Evolutionary conservation across 768 basidiomycete genomes (phyloP).

Genomic region (Calvatia gigantea): DNA sequence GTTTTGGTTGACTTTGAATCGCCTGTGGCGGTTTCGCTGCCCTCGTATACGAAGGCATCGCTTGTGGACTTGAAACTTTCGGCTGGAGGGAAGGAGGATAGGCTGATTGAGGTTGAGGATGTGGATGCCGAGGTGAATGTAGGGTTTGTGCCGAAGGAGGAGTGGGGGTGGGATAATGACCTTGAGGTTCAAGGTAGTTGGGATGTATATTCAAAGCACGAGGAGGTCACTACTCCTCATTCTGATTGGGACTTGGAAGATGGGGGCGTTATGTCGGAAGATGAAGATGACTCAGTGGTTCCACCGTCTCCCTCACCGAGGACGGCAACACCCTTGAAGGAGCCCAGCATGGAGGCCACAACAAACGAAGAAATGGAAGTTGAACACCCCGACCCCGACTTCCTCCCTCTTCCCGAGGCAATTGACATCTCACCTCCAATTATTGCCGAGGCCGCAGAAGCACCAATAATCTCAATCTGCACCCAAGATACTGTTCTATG

Average conservation of each 20-base stretch:
- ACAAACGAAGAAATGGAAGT: background rate
- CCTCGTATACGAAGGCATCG: background rate
- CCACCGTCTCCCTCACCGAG: background rate
- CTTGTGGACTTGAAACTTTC: background rate
- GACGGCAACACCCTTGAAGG: background rate
- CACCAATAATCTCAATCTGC: constrained; percentile 9
- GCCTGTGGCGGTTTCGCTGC: background rate
- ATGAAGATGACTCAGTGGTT: background rate
- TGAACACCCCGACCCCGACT: constrained; percentile 37
- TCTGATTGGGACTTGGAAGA: background rate
- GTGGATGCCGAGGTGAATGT: background rate
- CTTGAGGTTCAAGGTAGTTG: background rate
- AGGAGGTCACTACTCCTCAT: background rate
- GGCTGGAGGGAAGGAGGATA: background rate
- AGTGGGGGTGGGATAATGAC: constrained; percentile 11
- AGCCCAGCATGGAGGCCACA: background rate
- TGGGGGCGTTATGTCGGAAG: background rate
- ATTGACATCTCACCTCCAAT: constrained; percentile 15
- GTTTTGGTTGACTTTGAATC: constrained; percentile 1
- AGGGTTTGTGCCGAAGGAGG: background rate
- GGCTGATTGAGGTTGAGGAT: background rate
- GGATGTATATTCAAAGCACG: background rate
- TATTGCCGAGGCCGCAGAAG: constrained; percentile 13
- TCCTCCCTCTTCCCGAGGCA: constrained; percentile 36
- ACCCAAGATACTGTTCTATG: constrained; percentile 6